Conservation (phyloP, 495 filamentous ascomycete genomes). For the Penicillium paxilli region DNA sequence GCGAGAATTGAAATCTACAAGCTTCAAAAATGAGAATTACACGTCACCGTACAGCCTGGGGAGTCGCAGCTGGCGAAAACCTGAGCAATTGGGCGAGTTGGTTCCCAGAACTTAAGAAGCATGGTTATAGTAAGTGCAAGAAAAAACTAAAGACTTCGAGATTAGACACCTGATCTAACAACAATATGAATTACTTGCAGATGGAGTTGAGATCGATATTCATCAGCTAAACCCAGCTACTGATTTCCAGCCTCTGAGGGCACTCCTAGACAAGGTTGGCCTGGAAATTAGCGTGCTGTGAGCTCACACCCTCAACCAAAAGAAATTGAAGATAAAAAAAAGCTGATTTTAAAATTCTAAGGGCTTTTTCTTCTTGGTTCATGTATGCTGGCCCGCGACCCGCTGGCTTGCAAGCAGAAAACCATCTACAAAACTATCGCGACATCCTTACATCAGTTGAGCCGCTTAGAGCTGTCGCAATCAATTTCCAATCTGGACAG, state of each 20-base stretch:
- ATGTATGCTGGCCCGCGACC: conserved; percentile 22
- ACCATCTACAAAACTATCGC: conserved; percentile 21
- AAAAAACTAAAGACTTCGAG: neutral
- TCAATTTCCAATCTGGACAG: conserved; percentile 30
- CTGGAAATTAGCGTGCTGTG: conserved; percentile 24
- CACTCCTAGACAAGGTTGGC: conserved; percentile 20
- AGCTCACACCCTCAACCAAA: neutral
- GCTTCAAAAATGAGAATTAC: conserved; percentile 10
- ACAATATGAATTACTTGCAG: neutral
- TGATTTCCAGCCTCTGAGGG: conserved; percentile 14
- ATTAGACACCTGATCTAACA: neutral
- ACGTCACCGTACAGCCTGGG: conserved; percentile 24
- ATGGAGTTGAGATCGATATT: conserved; percentile 25
- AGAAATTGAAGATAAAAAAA: neutral
- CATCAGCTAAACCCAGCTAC: conserved; percentile 6
- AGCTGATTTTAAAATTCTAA: neutral
- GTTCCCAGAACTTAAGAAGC: conserved; percentile 20
- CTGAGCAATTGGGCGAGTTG: conserved; percentile 19
- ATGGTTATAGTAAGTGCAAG: conserved; percentile 26
- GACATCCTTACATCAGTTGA: conserved; percentile 11
- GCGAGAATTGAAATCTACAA: neutral
- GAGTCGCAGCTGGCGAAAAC: conserved; percentile 18
- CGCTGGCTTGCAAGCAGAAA: conserved; percentile 12
- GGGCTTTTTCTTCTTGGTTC: conserved; percentile 22
- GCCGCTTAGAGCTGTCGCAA: conserved; percentile 13